These are phyloP conservation scores for Ganoderma sinense DNA, from an alignment of 1,284 basidiomycete genomes.

Conservation along the genomic window DNA sequence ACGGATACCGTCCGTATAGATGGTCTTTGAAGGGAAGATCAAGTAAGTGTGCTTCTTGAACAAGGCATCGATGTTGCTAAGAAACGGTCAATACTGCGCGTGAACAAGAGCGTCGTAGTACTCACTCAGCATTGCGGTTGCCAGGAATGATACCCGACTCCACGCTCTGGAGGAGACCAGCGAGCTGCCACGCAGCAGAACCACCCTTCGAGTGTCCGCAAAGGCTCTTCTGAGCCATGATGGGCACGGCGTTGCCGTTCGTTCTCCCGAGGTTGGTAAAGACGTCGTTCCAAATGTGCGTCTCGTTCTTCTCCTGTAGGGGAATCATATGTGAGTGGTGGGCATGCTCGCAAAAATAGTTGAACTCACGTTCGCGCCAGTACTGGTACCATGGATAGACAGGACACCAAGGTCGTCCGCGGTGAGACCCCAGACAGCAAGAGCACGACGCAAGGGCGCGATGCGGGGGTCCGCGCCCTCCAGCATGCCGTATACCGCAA, in stretches of 20 bases:
- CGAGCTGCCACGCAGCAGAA: slow-evolving; percentile 97
- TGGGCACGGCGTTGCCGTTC: slow-evolving; percentile 93
- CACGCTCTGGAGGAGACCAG: slow-evolving; percentile 91
- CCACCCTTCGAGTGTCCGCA: slow-evolving; percentile 97
- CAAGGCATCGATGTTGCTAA: slow-evolving; percentile 90
- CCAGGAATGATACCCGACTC: slow-evolving; percentile 93
- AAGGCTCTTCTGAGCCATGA: slow-evolving; percentile 97
- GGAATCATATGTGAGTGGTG: slow-evolving; percentile 16
- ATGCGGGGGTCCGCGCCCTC: slow-evolving; percentile 86
- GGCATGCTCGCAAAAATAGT: neutral
- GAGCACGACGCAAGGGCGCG: slow-evolving; percentile 90
- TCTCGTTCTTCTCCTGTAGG: slow-evolving; percentile 92
- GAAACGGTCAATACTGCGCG: slow-evolving; percentile 28
- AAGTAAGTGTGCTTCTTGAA: slow-evolving; percentile 92
- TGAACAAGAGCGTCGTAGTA: slow-evolving; percentile 22
- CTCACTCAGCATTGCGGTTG: slow-evolving; percentile 94
- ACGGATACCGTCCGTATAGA: slow-evolving; percentile 92
- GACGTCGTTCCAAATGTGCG: slow-evolving; percentile 95
- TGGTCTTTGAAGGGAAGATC: slow-evolving; percentile 97
- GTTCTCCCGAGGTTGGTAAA: slow-evolving; percentile 90
- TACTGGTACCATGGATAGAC: slow-evolving; percentile 95
- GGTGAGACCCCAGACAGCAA: slow-evolving; percentile 95
- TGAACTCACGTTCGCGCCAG: slow-evolving; percentile 83
- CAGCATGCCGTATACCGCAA: slow-evolving; percentile 95
- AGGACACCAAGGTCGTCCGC: slow-evolving; percentile 92